Evolutionary conservation across 345 rosid genomes (phyloP), one percentile per base, ranked within the genome.

Genomic region (Pelargonium nanum): DNA sequence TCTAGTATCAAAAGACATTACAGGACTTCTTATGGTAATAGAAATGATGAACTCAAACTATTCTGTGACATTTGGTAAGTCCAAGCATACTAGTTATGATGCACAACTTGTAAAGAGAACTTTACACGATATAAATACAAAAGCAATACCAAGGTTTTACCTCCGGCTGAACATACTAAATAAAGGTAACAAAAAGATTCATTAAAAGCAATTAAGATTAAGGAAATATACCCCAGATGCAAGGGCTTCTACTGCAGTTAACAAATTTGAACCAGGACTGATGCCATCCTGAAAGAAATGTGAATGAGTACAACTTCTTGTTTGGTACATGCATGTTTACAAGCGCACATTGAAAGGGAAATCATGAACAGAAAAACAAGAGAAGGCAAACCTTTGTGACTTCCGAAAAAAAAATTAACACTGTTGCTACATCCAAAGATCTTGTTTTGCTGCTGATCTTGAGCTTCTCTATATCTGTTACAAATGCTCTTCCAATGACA

Each of bases 401-500:
- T 76, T 90, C 91, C n/a, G 96, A 81, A 78, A 94, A 90, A 74
- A 80, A 94, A 69, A 60, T 73, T 64, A 90, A 67, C 65, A 87
- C 77, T 73, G 78, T 80, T 52, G 59, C 74, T 74, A 79, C 81
- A 81, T 84, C 85, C 89, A 94, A 64, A 66, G 95, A 79, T 79
- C 91, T 85, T 64, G 81, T 77, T 85, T 90, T 90, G 86, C 88
- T 85, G 81, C 96, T 74, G 66, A 94, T 85, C 78, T 94, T 94
- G 80, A 94, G 81, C 83, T 94, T 94, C 70, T 85, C 99, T 61
- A 90, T 78, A 76, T 94, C 99, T 28, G 99, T 86, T 64, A 90
- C 99, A 85, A 90, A 94, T 55, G 97, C 99, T 85, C 99, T 79
- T 82, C 99, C 99, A 72, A 94, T 88, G 67, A 90, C 99, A 77